These are phyloP conservation scores for Penicillium sp. DNA, from an alignment of 2,329 filamentous ascomycete species.

Conservation along the genomic window DNA sequence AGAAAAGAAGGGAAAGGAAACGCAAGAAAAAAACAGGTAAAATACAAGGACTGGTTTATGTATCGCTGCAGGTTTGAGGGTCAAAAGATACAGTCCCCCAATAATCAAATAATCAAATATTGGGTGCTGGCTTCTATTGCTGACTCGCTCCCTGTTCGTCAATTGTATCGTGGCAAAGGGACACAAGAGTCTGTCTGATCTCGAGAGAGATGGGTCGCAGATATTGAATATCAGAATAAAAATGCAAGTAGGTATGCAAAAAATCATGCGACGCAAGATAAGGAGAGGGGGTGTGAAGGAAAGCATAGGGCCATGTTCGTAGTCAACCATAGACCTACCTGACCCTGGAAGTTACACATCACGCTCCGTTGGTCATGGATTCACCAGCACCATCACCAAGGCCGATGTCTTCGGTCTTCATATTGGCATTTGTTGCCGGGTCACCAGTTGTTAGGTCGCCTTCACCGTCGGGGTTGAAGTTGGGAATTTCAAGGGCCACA, in stretches of 20 bases:
- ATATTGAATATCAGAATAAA: neutral
- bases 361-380: slow-evolving; percentile 6
- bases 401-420: slow-evolving; percentile 18
- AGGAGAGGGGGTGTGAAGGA: neutral
- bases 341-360: slow-evolving; percentile 31
- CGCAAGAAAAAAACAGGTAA: neutral
- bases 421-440: slow-evolving; percentile 19
- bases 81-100: neutral
- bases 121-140: neutral
- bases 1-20: neutral
- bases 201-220: neutral
- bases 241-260: neutral
- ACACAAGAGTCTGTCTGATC: neutral
- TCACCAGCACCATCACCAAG: slow-evolving; percentile 35
- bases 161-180: neutral
- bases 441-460: slow-evolving; percentile 28
- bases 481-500: slow-evolving; percentile 28
- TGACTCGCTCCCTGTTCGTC: neutral
- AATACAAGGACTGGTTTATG: slow-evolving; percentile 2
- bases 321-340: slow-evolving; percentile 16
- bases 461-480: slow-evolving; percentile 25
- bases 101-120: neutral
- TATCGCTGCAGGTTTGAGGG: neutral
- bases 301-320: slow-evolving; percentile 24
- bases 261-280: neutral